Evolutionary conservation across 176 grass and related monocot species (phyloP).

Genomic region (Rhynchospora tenuis): DNA sequence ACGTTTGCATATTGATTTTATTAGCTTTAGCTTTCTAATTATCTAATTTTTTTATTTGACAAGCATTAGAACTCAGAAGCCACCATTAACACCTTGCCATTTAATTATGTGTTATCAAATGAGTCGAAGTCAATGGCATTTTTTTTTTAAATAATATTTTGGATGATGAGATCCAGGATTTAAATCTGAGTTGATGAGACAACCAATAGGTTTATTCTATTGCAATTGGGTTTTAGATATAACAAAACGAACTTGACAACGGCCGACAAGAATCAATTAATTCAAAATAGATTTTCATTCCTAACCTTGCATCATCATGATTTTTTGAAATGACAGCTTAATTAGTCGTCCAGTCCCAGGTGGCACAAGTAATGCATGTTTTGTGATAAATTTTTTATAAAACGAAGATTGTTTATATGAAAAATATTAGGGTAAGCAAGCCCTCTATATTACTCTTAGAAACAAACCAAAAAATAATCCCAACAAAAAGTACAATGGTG

Average conservation of each 20-base stretch:
- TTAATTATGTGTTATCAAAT: neutral
- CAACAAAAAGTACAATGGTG: neutral
- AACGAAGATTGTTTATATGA: neutral
- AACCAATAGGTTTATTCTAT: neutral
- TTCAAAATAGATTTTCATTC: neutral
- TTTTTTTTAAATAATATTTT: neutral
- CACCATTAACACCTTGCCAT: neutral
- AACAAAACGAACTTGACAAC: neutral
- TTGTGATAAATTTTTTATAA: neutral
- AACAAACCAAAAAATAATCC: neutral
- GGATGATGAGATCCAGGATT: neutral
- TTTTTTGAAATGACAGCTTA: neutral
- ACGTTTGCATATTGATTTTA: neutral
- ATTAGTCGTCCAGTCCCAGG: neutral
- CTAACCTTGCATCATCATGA: neutral
- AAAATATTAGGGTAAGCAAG: neutral
- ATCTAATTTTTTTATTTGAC: neutral
- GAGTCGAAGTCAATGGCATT: neutral
- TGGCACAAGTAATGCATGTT: neutral
- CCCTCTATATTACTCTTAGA: neutral
- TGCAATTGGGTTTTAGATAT: neutral
- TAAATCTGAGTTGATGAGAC: neutral
- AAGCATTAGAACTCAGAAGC: neutral
- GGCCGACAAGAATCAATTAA: neutral
- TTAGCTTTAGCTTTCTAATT: neutral